Percentiles rank a stretch among this genome's conserved stretches.
These are phyloP conservation scores for Candida freyschussii DNA, from an alignment of 1,139 yeast genomes.

Conservation along the genomic window DNA sequence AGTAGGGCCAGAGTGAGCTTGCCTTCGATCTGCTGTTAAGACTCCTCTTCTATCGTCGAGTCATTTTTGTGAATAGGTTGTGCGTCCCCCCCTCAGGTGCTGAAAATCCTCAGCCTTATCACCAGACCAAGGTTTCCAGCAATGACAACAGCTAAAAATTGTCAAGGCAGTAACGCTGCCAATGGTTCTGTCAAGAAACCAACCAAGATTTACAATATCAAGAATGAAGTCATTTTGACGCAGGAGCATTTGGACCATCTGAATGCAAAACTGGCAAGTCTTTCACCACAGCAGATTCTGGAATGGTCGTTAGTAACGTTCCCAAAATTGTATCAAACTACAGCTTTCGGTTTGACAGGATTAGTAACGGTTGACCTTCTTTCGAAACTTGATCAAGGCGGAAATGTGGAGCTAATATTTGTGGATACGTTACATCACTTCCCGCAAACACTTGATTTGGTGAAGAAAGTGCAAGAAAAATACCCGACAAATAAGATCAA, in stretches of 20 bases:
- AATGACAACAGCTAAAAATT: no score
- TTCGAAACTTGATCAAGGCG: slow-evolving; percentile 45
- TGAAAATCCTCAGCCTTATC: no score
- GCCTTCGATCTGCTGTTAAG: no score
- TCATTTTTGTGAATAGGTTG: no score
- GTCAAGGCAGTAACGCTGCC: no score
- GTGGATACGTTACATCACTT: slow-evolving; percentile 91
- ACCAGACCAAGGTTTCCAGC: no score
- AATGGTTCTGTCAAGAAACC: no score
- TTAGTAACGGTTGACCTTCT: slow-evolving; percentile 82
- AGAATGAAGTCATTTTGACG: slow-evolving; percentile 31
- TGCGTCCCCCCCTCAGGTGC: no score
- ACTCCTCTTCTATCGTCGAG: no score
- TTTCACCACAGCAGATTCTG: slow-evolving; percentile 68
- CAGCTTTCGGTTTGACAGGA: slow-evolving; percentile 95
- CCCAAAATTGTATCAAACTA: slow-evolving; percentile 81
- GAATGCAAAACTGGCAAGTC: slow-evolving; percentile 52
- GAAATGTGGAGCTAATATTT: slow-evolving; percentile 67
- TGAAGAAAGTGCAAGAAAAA: slow-evolving; percentile 48
- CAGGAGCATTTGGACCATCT: slow-evolving; percentile 53
- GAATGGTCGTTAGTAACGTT: slow-evolving; percentile 80
- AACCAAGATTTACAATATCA: slow-evolving; percentile 17
- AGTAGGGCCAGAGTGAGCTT: no score
- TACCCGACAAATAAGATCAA: slow-evolving; percentile 41
- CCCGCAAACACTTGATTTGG: slow-evolving; percentile 83